Percentiles rank a stretch among this genome's conserved stretches.
Conservation (phyloP, 177 flowering plant species). For the Vitis hybrid region DNA sequence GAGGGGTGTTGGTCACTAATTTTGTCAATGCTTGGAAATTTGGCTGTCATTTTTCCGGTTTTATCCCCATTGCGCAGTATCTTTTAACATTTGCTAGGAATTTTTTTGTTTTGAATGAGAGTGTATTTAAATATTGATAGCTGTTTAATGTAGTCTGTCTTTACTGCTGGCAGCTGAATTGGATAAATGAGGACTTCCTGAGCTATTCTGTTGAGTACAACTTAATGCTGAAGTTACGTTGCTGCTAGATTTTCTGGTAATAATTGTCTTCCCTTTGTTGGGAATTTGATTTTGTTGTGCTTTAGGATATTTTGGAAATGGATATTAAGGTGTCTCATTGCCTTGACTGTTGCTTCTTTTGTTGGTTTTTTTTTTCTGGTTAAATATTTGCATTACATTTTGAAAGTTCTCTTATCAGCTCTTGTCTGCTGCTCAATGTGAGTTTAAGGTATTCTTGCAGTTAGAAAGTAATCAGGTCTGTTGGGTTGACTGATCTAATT, state of each 20-base stretch:
- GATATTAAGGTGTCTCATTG: conserved; percentile 8
- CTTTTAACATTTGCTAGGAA: conserved; percentile 21
- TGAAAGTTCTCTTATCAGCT: neutral
- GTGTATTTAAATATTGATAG: conserved; percentile 21
- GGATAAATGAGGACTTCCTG: conserved; percentile 82
- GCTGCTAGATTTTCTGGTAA: conserved; percentile 82
- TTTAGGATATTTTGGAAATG: conserved; percentile 5
- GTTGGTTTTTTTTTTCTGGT: neutral
- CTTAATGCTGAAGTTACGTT: conserved; percentile 59
- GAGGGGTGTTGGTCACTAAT: conserved; percentile 59
- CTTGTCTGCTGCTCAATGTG: neutral
- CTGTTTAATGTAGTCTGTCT: conserved; percentile 67
- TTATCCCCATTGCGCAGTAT: conserved; percentile 8
- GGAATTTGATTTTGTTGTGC: conserved; percentile 35
- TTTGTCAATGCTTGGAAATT: conserved; percentile 20
- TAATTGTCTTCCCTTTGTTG: conserved; percentile 50
- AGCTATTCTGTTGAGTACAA: conserved; percentile 72
- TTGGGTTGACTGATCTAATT: neutral
- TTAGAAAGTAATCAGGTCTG: neutral
- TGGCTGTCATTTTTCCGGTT: conserved; percentile 10
- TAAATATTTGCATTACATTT: no score
- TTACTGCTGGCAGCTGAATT: conserved; percentile 86
- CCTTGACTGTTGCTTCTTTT: conserved; percentile 1
- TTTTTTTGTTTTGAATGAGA: conserved; percentile 24
- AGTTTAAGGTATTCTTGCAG: neutral